A percentile compares a stretch with the other conserved stretches of the same genome.
phyloP scores from a whole-genome alignment of 2,329 filamentous ascomycete genomes.

The Trichoderma sp. region DNA sequence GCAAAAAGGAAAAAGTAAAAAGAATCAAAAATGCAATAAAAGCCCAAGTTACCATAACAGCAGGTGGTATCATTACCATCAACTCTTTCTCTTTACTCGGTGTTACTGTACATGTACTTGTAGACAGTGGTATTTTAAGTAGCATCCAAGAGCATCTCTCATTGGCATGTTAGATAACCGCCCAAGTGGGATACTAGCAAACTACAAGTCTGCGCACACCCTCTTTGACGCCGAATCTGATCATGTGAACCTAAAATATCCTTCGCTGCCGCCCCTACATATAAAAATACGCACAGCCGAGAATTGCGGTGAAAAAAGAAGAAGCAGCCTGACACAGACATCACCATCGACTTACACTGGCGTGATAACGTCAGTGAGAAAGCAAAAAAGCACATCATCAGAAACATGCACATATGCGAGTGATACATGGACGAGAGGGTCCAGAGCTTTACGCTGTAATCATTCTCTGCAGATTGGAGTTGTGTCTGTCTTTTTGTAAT shows the following conservation, averaged over 20 bases:
- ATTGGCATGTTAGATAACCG: not conserved
- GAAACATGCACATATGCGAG: not conserved
- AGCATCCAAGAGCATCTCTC: not conserved
- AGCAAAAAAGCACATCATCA: not conserved
- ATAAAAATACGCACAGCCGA: not conserved
- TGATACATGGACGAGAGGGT: not conserved
- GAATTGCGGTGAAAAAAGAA: not conserved
- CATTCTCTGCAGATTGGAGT: constrained; percentile 13
- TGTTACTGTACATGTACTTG: not conserved
- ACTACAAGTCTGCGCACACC: not conserved
- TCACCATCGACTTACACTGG: not conserved
- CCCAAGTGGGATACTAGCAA: not conserved
- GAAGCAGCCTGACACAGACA: not conserved
- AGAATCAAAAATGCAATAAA: not conserved
- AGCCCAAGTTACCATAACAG: not conserved
- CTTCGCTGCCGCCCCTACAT: not conserved
- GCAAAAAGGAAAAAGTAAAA: not conserved
- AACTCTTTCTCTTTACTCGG: not conserved
- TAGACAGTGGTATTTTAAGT: not conserved
- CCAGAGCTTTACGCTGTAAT: not conserved
- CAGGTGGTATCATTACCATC: not conserved
- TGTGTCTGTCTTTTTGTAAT: constrained; percentile 5
- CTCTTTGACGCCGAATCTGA: not conserved
- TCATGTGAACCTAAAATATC: constrained; percentile 8
- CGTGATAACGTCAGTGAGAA: not conserved